These are phyloP conservation scores for Trichoderma citrinoviride DNA, from an alignment of 2,329 filamentous ascomycete species.

Conservation along the genomic window DNA sequence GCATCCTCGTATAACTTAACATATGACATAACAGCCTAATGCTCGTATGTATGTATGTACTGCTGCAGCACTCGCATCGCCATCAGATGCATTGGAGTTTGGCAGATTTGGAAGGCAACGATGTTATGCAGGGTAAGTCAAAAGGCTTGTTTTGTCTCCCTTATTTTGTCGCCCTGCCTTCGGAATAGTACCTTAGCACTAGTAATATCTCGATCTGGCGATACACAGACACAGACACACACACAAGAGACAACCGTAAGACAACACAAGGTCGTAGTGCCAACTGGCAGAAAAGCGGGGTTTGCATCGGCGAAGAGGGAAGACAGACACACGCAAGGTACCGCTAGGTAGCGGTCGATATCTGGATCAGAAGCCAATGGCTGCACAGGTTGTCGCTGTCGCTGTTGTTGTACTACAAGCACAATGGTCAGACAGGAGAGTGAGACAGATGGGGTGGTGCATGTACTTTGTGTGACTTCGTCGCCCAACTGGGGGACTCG, in stretches of 20 bases:
- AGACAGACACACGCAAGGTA: no score
- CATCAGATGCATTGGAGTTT: background rate
- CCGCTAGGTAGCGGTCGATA: constrained; percentile 13
- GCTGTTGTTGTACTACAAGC: background rate
- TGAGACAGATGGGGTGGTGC: background rate
- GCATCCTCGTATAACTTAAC: no score
- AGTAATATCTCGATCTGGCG: background rate
- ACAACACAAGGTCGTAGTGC: constrained; percentile 12
- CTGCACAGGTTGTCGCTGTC: no score
- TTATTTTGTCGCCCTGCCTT: constrained; percentile 8
- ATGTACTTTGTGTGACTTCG: background rate
- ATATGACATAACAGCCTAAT: no score
- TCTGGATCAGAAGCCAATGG: no score
- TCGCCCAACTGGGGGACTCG: constrained; percentile 1
- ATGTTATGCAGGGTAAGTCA: constrained; percentile 4
- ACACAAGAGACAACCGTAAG: background rate
- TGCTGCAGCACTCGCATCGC: background rate
- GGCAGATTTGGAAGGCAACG: background rate
- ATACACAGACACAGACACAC: background rate
- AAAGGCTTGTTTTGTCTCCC: background rate
- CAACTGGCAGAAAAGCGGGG: constrained; percentile 21
- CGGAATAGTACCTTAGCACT: no score
- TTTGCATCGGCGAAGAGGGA: background rate
- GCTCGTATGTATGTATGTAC: background rate
- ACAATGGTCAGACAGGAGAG: background rate